These are phyloP conservation scores for Barnettozyma pratensis DNA, from an alignment of 805 yeast genomes.

Conservation along the genomic window DNA sequence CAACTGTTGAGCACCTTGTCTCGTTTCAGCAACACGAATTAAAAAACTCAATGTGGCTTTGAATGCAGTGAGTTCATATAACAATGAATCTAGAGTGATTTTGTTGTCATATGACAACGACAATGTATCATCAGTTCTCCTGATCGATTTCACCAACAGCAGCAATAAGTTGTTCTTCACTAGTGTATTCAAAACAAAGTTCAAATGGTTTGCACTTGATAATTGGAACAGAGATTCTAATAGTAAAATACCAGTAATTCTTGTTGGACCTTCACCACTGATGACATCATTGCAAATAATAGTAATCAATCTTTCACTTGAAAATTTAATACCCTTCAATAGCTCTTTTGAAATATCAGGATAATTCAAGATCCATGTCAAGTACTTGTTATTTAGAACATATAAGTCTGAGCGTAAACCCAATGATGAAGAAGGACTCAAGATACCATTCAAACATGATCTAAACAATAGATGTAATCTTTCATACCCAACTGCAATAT, in stretches of 20 bases:
- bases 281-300: slow-evolving; percentile 74
- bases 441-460: slow-evolving; percentile 69
- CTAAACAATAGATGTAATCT: slow-evolving; percentile 66
- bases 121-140: slow-evolving; percentile 63
- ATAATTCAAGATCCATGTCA: slow-evolving; percentile 44
- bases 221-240: slow-evolving; percentile 62
- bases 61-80: slow-evolving; percentile 75
- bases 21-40: slow-evolving; percentile 68
- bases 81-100: slow-evolving; percentile 45
- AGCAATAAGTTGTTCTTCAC: slow-evolving; percentile 61
- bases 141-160: slow-evolving; percentile 60
- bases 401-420: slow-evolving; percentile 75
- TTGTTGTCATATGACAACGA: slow-evolving; percentile 29
- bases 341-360: slow-evolving; percentile 41
- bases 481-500: slow-evolving; percentile 39
- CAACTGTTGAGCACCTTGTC: slow-evolving; percentile 71
- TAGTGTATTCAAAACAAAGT: slow-evolving; percentile 55
- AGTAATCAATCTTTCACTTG: slow-evolving; percentile 60
- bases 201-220: slow-evolving; percentile 44
- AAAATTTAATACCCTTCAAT: slow-evolving; percentile 45
- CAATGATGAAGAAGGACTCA: slow-evolving; percentile 63
- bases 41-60: slow-evolving; percentile 66
- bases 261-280: slow-evolving; percentile 68
- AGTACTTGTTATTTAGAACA: slow-evolving; percentile 60
- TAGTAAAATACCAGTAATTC: slow-evolving; percentile 71